Evolutionary conservation across 352 stramenopile genomes (phyloP).

Genomic region (Pythium monospermum): DNA sequence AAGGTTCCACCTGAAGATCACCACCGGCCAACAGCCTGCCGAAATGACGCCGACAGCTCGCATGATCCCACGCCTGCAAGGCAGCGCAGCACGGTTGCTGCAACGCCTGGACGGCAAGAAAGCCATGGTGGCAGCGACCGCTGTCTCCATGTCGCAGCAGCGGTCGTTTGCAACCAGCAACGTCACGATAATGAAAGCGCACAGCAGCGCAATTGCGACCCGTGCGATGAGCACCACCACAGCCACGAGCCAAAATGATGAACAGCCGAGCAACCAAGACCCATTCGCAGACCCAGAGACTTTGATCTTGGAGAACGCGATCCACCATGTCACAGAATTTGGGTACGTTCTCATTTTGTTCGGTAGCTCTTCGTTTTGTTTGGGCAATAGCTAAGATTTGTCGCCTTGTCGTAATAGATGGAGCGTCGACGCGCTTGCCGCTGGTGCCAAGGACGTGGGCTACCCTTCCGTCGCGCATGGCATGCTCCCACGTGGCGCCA

Average conservation of each 20-base stretch:
- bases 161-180: slow-evolving; percentile 5
- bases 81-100: slow-evolving; percentile 2
- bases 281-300: slow-evolving; percentile 37
- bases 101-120: slow-evolving; percentile 2
- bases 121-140: neutral
- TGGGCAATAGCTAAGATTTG: no score
- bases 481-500: slow-evolving; percentile 68
- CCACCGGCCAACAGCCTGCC: no score
- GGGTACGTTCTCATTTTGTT: slow-evolving; percentile 32
- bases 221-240: slow-evolving; percentile 12
- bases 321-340: slow-evolving; percentile 38
- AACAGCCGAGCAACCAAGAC: slow-evolving; percentile 3
- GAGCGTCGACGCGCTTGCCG: slow-evolving; percentile 66
- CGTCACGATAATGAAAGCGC: no score
- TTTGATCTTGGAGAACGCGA: slow-evolving; percentile 47
- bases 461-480: slow-evolving; percentile 80
- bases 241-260: slow-evolving; percentile 1
- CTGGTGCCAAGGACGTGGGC: slow-evolving; percentile 57
- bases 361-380: no score
- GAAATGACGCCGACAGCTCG: slow-evolving; percentile 11
- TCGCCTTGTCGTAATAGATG: no score
- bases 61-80: slow-evolving; percentile 4
- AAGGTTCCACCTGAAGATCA: no score
- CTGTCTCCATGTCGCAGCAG: neutral
- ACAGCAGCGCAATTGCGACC: no score